Base-by-base conservation (phyloP, 129 eudicot genomes). In the Deinandra increscens region DNA sequence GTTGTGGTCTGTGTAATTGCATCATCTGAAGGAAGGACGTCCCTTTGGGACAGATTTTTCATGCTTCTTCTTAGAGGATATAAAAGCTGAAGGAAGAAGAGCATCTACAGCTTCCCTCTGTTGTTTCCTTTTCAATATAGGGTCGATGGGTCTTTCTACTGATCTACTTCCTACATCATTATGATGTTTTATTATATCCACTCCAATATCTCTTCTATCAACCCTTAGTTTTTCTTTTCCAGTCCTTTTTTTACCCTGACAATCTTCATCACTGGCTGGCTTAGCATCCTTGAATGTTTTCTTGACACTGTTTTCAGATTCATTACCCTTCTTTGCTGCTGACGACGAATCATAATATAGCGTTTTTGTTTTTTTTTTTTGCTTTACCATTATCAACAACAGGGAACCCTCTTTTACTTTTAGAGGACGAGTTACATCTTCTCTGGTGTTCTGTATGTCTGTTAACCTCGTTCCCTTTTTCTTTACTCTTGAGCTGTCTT, bases 101-200 rank as follows among this genome's bases (percentile, higher is more conserved):
- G 93, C 97, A 74, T 89, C 91, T 43, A 94, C 97, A 45, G 85
- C 99, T 69, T 89, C 97, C 46, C 99, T 93, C 77, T 87, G 97
- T 76, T 87, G 90, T 78, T 89, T 89, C 74, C 96, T 83, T 80
- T 85, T 85, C 56, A 42, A 7, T 38, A 81, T 69, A 12, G 79
- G 22, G 72, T 78, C 78, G 7, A 62, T 74, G 29, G 78, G 13
- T 36, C 66, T 60, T 64, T 22, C 60, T 77, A 54, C 75, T 74
- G 77, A 34, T 75, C 59, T 64, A 22, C 70, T 77, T 26, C 38
- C 69, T 61, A 37, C 81, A 74, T n/a, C n/a, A n/a, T n/a, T n/a
- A 74, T 55, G 69, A 44, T 78, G 38, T 46, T 42, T 59, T 63
- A n/a, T 59, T 63, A 34, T 74, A 51, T 43, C 78, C 60, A 4